Evolutionary conservation across 441 rosid species (phyloP).

Genomic region (Capsella rubella): DNA sequence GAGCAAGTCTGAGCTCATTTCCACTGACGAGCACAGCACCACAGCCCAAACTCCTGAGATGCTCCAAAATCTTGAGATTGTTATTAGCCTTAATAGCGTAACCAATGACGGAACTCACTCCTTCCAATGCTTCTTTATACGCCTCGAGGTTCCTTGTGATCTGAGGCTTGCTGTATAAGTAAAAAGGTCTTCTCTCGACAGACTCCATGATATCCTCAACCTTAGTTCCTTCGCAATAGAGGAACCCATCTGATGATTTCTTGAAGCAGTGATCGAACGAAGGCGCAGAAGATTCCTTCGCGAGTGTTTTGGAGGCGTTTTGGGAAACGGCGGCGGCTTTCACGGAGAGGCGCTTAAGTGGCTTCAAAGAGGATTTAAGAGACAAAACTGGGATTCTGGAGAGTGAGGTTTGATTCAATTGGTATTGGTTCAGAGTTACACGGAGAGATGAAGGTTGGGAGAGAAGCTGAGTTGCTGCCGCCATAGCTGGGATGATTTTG

Average conservation of each 20-base stretch:
- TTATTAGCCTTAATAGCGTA: slow-evolving; percentile 96
- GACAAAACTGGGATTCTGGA: slow-evolving; percentile 48
- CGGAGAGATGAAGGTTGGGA: slow-evolving; percentile 51
- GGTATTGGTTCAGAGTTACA: slow-evolving; percentile 50
- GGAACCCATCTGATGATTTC: slow-evolving; percentile 85
- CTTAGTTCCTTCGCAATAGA: slow-evolving; percentile 83
- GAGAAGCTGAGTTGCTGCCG: slow-evolving; percentile 42
- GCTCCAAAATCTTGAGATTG: slow-evolving; percentile 92
- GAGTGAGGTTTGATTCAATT: slow-evolving; percentile 49
- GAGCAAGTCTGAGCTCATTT: slow-evolving; percentile 93
- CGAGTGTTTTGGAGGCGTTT: slow-evolving; percentile 49
- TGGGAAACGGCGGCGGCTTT: slow-evolving; percentile 66
- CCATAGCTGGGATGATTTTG: slow-evolving; percentile 32
- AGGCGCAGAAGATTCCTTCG: slow-evolving; percentile 38
- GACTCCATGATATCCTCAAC: slow-evolving; percentile 81
- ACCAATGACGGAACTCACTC: slow-evolving; percentile 77
- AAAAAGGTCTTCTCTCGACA: slow-evolving; percentile 88
- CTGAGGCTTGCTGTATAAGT: slow-evolving; percentile 89
- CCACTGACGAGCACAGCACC: slow-evolving; percentile 98
- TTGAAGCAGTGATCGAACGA: slow-evolving; percentile 78
- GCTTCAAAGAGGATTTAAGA: slow-evolving; percentile 43
- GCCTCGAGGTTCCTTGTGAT: slow-evolving; percentile 87
- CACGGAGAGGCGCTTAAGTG: slow-evolving; percentile 52
- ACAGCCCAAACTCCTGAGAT: slow-evolving; percentile 86
- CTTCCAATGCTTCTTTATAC: slow-evolving; percentile 79